Evolutionary conservation across 1,284 basidiomycete species (phyloP), one percentile per base, ranked within the genome.

Genomic region (Sanguinoderma infundibulare): DNA sequence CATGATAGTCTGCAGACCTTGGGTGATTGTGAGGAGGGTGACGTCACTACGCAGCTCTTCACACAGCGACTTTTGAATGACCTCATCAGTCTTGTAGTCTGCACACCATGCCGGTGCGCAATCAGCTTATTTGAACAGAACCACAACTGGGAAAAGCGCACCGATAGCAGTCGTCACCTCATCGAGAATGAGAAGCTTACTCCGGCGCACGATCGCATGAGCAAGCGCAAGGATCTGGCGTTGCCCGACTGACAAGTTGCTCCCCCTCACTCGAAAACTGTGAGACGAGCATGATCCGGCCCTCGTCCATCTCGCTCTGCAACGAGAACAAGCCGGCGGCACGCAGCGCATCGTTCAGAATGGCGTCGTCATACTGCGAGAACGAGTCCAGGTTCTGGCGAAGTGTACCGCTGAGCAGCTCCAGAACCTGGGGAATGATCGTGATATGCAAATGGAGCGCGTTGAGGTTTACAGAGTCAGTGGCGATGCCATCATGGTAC

Each of bases 1-100:
- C 78, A 87, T 87, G 63, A 90, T 86, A 2, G 87, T 89, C 67
- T 88, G 87, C 22, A 90, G 73, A 47, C 87, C 81, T 73, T 89
- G 88, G 5, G 88, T 87, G 39, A 89, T 77, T 24, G 85, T 88
- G 49, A 89, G 79, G 5, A 89, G 71, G 0, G 86, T 88, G 4
- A 83, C 81, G 59, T 83, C 84, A 7, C 75, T 70, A 17, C 72
- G 76, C 36, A 88, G 75, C 64, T 83, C 81, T 55, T 77, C 77
- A 15, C 84, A 77, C 44, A 87, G 74, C 4, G 84, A 83, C 1
- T 77, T 74, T 73, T 87, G 67, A 54, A 69, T 69, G 38, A 67
- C 42, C 3, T 64, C 62, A 24, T 67, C 66, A 8, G 66, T 65
- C 55, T 65, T 59, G 22, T 67, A 65, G 32, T 67, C 66, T 78